Evolutionary conservation across 768 basidiomycete genomes (phyloP), one percentile per base, ranked within the genome.

Genomic region (Wakefieldia striispora): DNA sequence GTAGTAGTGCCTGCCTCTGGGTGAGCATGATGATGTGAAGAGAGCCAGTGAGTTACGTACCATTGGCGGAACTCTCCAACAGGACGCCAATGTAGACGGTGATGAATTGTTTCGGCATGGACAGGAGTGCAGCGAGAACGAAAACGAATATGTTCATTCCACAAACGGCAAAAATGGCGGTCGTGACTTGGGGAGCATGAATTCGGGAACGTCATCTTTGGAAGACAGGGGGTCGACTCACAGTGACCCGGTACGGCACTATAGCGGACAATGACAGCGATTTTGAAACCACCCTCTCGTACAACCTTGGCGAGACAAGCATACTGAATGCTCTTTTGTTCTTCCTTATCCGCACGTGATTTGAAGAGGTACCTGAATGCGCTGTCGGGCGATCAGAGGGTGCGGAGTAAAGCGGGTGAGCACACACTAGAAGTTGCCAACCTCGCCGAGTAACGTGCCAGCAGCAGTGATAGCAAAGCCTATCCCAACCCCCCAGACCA

Each of bases 71-170:
- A 20, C 21, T 71, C 54, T 86, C 80, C n/a, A 91, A 65, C 24
- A 88, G 74, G 26, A 90, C 91, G 31, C 93, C 93, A 14, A 95
- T 78, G 62, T 97, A 97, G 12, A 97, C 94, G 8, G 88, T 90
- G 56, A 92, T 79, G 58, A 97, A 86, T 66, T 97, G 93, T 63
- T 95, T 95, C 7, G 93, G 93, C 62, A 92, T 69, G 17, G 91
- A 90, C 16, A 94, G 71, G 57, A 93, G 69, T 4, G 92, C 87
- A 20, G 94, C 92, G 7, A 90, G 52, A 43, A 80, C 73, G 68
- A 95, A 97, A 24, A 83, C 75, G 59, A 83, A 71, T 55, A 94
- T 84, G 50, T 75, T 73, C 86, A 95, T 91, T 33, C 94, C 94
- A 63, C 91, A 94, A 4, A 92, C 85, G 3, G 91, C 81, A 63